Evolutionary conservation across 306 rosid genomes (phyloP).

Genomic region (Cicer chorassanicum): DNA sequence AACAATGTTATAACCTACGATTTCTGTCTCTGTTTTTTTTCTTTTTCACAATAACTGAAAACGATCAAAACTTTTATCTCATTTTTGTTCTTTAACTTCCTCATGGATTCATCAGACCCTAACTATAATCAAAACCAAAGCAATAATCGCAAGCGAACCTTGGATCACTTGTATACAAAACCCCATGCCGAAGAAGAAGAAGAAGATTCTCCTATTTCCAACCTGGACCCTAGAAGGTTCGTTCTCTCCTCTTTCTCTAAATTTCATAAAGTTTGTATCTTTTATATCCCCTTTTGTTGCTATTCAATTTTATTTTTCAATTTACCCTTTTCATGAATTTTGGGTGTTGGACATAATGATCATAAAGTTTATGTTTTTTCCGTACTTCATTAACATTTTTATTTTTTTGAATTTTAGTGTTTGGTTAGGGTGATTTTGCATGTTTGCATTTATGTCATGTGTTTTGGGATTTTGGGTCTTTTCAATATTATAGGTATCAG

Average conservation of each 20-base stretch:
- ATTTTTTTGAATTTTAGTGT: background rate
- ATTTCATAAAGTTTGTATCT: background rate
- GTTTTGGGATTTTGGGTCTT: constrained; percentile 22
- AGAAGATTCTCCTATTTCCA: constrained; percentile 7
- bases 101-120: constrained; percentile 44
- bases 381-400: background rate
- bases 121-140: constrained; percentile 7
- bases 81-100: background rate
- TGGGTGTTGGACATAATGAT: constrained; percentile 12
- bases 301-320: background rate
- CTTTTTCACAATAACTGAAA: background rate
- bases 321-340: background rate
- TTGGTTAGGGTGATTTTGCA: background rate
- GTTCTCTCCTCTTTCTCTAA: background rate
- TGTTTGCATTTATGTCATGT: constrained; percentile 5
- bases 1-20: background rate
- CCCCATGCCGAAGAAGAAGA: constrained; percentile 32
- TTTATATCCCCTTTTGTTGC: background rate
- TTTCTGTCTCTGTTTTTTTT: background rate
- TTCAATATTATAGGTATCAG: constrained; percentile 60
- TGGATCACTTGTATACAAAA: constrained; percentile 18
- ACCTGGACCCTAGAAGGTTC: constrained; percentile 69
- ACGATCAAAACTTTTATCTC: background rate
- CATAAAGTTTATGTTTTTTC: constrained; percentile 10
- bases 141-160: constrained; percentile 41